Evolutionary conservation across 441 rosid genomes (phyloP).

Genomic region (Gossypium aridum): DNA sequence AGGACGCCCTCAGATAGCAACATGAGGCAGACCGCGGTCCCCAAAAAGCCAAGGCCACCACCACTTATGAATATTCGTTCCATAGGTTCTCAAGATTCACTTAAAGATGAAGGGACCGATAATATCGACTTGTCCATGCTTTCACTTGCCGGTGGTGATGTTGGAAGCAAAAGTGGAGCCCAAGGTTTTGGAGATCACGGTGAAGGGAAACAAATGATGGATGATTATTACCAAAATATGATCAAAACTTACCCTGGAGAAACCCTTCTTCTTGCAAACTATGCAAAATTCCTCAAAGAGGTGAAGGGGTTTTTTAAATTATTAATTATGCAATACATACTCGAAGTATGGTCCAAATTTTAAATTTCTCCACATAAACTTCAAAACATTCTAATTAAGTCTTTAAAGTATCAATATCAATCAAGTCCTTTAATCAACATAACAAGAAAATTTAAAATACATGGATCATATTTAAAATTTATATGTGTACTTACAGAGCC

Average conservation of each 20-base stretch:
- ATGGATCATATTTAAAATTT: too few relatives aligned
- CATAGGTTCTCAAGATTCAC: constrained; percentile 4
- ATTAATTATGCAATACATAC: neutral
- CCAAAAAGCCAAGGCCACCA: neutral
- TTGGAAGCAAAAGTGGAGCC: constrained; percentile 32
- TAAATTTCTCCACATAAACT: too few relatives aligned
- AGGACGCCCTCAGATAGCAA: constrained; percentile 40
- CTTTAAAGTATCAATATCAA: too few relatives aligned
- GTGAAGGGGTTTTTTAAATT: constrained; percentile 20
- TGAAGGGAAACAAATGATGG: constrained; percentile 37
- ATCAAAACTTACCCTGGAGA: constrained; percentile 49
- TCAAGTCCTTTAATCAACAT: too few relatives aligned
- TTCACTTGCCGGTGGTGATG: constrained; percentile 4
- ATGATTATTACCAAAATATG: constrained; percentile 56
- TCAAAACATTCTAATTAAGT: too few relatives aligned
- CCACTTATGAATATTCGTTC: neutral
- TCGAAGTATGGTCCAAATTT: neutral
- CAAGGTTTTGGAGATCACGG: constrained; percentile 22
- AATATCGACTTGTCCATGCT: neutral
- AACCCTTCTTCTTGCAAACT: constrained; percentile 57
- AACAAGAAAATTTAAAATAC: too few relatives aligned
- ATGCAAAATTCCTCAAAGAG: constrained; percentile 74
- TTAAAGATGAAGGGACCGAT: neutral
- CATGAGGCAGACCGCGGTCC: constrained; percentile 20
- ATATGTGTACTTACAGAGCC: too few relatives aligned